These are phyloP conservation scores for Leersia perrieri DNA, from an alignment of 176 grass and related monocot genomes.

Conservation along the genomic window DNA sequence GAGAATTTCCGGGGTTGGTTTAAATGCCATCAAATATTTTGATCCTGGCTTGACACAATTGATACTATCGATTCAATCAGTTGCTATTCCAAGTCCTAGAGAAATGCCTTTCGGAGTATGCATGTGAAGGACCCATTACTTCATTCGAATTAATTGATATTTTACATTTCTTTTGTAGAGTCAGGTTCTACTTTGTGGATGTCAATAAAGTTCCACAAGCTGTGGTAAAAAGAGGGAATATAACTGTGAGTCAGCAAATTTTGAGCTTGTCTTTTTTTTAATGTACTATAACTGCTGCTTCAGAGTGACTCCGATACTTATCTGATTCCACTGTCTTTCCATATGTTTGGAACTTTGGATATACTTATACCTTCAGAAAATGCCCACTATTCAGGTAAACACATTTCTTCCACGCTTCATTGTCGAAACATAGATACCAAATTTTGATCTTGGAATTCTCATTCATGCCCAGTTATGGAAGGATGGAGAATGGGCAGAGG, in stretches of 20 bases:
- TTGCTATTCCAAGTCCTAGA: neutral
- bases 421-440: neutral
- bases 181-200: conserved; percentile 83
- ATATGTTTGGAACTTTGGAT: neutral
- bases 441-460: neutral
- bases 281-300: neutral
- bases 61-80: neutral
- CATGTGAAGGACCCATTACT: neutral
- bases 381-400: conserved; percentile 96
- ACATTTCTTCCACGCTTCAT: neutral
- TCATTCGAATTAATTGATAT: conserved; percentile 3
- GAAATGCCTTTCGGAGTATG: neutral
- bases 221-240: conserved; percentile 82
- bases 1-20: conserved; percentile 69
- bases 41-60: neutral
- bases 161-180: conserved; percentile 27
- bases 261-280: neutral
- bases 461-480: conserved; percentile 74
- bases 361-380: conserved; percentile 62
- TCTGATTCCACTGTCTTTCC: neutral
- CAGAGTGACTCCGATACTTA: neutral
- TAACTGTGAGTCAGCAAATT: conserved; percentile 59
- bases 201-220: conserved; percentile 89
- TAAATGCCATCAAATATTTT: neutral
- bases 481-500: conserved; percentile 82